Conservation (phyloP, 495 filamentous ascomycete species). For the Penicillium canescens region DNA sequence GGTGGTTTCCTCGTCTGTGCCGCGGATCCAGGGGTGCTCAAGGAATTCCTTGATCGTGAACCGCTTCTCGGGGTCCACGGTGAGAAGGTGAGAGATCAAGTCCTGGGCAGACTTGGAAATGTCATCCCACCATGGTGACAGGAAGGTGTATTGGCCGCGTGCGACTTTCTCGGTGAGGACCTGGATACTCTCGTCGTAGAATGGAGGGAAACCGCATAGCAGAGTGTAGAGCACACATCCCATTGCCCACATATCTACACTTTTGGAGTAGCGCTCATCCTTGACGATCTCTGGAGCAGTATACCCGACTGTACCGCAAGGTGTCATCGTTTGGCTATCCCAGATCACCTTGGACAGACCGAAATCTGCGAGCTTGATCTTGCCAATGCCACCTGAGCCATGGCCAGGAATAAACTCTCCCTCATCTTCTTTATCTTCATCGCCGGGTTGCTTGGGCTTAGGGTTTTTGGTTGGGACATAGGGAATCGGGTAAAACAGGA, state of each 20-base stretch:
- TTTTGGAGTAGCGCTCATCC: conserved; percentile 97
- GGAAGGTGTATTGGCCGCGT: conserved; percentile 93
- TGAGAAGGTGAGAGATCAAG: conserved; percentile 87
- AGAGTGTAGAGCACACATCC: conserved; percentile 97
- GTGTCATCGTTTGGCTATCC: conserved; percentile 99
- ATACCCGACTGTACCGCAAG: conserved; percentile 96
- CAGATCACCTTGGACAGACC: conserved; percentile 96
- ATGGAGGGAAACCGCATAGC: conserved; percentile 95
- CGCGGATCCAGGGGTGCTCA: conserved; percentile 85
- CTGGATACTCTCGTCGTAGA: conserved; percentile 98
- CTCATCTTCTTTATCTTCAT: conserved; percentile 97
- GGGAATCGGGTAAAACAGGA: conserved; percentile 85
- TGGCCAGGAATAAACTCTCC: conserved; percentile 85
- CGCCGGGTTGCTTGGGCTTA: conserved; percentile 75
- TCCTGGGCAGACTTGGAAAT: conserved; percentile 96
- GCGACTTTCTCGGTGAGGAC: conserved; percentile 97
- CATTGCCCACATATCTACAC: conserved; percentile 98
- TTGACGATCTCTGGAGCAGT: conserved; percentile 99
- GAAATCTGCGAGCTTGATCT: conserved; percentile 97
- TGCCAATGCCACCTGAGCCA: conserved; percentile 90
- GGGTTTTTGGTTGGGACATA: conserved; percentile 79
- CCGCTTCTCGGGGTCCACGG: conserved; percentile 88
- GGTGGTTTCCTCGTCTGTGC: conserved; percentile 70
- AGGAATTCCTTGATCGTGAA: conserved; percentile 89
- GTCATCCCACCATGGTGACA: conserved; percentile 99